Conservation (phyloP, 805 yeast species). For the Wickerhamiella parazyma region DNA sequence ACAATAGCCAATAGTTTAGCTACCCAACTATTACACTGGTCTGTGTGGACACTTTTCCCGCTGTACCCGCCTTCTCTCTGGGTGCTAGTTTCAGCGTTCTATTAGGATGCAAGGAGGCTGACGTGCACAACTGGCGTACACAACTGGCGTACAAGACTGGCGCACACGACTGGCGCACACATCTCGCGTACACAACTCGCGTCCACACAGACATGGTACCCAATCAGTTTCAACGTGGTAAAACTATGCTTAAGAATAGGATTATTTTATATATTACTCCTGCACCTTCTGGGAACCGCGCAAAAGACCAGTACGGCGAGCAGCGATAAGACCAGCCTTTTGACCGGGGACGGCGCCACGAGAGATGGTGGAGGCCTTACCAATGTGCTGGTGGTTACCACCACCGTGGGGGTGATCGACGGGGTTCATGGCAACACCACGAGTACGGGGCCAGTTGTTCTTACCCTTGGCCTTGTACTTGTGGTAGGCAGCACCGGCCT, state of each 20-base stretch:
- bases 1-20: too few relatives aligned
- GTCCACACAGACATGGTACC: too few relatives aligned
- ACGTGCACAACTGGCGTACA: too few relatives aligned
- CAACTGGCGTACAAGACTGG: too few relatives aligned
- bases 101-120: too few relatives aligned
- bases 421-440: conserved; percentile 99
- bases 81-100: too few relatives aligned
- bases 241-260: background rate
- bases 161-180: too few relatives aligned
- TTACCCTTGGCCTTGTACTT: conserved; percentile 92
- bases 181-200: too few relatives aligned
- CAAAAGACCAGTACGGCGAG: conserved; percentile 99
- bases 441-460: conserved; percentile 99
- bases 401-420: conserved; percentile 99
- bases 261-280: conserved; percentile 33
- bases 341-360: conserved; percentile 99
- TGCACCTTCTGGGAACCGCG: conserved; percentile 97
- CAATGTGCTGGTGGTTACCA: conserved; percentile 99
- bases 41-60: too few relatives aligned
- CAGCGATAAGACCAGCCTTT: conserved; percentile 99
- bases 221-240: too few relatives aligned
- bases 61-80: too few relatives aligned
- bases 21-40: too few relatives aligned
- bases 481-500: conserved; percentile 99
- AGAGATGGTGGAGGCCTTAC: conserved; percentile 98